Evolutionary conservation across 2,329 filamentous ascomycete genomes (phyloP).

Genomic region (Ustulina deusta): DNA sequence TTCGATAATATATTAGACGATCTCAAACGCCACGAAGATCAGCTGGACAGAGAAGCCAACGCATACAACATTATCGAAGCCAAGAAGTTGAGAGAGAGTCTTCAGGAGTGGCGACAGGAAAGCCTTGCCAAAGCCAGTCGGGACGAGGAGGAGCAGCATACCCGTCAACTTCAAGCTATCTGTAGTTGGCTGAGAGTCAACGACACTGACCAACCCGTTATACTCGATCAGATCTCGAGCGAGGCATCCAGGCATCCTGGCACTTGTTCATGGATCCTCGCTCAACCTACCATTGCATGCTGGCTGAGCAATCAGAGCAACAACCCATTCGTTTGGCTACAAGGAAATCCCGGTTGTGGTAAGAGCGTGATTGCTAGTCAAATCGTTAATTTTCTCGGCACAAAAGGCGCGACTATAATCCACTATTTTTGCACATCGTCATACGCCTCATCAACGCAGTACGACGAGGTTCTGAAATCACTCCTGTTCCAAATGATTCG

Average conservation of each 20-base stretch:
- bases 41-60: slow-evolving; percentile 53
- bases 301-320: slow-evolving; percentile 19
- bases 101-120: too few species aligned
- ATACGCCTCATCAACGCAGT: slow-evolving; percentile 49
- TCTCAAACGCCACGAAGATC: slow-evolving; percentile 47
- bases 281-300: slow-evolving; percentile 38
- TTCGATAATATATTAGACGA: slow-evolving; percentile 53
- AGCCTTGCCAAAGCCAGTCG: too few species aligned
- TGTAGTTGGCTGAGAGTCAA: slow-evolving; percentile 50
- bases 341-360: slow-evolving; percentile 53
- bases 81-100: too few species aligned
- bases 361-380: slow-evolving; percentile 53
- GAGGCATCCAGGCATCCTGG: slow-evolving; percentile 48
- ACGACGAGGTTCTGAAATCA: slow-evolving; percentile 43
- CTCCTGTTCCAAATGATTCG: slow-evolving; percentile 22
- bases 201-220: slow-evolving; percentile 49
- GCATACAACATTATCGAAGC: slow-evolving; percentile 49
- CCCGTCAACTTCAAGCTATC: slow-evolving; percentile 46
- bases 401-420: slow-evolving; percentile 41
- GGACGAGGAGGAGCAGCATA: slow-evolving; percentile 43
- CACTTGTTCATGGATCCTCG: slow-evolving; percentile 53
- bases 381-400: slow-evolving; percentile 48
- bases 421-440: slow-evolving; percentile 53
- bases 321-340: slow-evolving; percentile 45
- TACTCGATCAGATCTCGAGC: slow-evolving; percentile 47